Percentiles rank a stretch among this genome's conserved stretches.
These are phyloP conservation scores for Arthrobotrys musiformis DNA, from an alignment of 2,329 filamentous ascomycete genomes.

Conservation along the genomic window DNA sequence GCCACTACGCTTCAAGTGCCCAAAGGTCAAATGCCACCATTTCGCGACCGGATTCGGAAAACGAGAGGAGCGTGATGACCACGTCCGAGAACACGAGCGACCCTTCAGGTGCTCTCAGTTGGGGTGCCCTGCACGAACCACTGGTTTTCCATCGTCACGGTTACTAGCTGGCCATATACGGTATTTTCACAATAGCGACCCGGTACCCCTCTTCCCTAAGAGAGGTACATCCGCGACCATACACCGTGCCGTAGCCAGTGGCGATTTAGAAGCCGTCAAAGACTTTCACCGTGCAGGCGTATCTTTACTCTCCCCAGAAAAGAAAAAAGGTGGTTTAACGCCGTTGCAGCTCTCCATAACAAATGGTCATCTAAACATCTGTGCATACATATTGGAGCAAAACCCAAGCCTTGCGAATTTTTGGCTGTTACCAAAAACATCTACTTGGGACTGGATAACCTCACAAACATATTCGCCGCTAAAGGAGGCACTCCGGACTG, in stretches of 20 bases:
- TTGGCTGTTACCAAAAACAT: too few species aligned
- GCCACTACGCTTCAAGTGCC: conserved; percentile 4
- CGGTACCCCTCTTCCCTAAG: not conserved
- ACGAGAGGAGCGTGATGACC: not conserved
- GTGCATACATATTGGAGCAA: not conserved
- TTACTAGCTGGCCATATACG: not conserved
- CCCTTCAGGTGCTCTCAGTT: conserved; percentile 3
- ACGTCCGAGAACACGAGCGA: conserved; percentile 15
- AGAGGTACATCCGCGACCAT: not conserved
- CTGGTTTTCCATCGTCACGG: not conserved
- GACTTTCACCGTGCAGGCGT: not conserved
- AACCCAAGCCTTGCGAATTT: not conserved
- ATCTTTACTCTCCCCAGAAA: not conserved
- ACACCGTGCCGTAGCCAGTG: not conserved
- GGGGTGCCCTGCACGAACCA: not conserved
- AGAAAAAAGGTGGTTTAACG: not conserved
- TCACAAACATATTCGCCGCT: too few species aligned
- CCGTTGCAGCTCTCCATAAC: not conserved
- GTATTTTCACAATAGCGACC: not conserved
- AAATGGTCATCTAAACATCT: not conserved
- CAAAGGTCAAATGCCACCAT: not conserved
- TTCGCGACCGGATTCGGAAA: not conserved
- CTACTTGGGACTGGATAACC: too few species aligned
- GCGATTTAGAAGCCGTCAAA: not conserved
- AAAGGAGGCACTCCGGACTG: too few species aligned